A percentile compares a stretch with the other conserved stretches of the same genome.
Conservation (phyloP, 202 grass and related monocot species). For the Elaeis oleifera region DNA sequence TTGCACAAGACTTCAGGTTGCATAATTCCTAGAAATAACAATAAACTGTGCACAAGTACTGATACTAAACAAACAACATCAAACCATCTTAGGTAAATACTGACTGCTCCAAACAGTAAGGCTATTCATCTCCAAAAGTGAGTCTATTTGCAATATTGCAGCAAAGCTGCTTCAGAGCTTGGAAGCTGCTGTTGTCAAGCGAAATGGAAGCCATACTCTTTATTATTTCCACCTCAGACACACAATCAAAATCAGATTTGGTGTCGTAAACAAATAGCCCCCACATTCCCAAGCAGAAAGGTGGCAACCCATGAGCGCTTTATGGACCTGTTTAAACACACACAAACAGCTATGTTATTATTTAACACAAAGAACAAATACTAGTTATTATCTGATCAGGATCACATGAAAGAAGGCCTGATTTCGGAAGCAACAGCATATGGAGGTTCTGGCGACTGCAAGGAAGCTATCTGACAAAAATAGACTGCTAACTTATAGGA, state of each 20-base stretch:
- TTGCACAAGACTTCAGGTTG: too few species aligned
- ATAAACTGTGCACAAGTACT: too few species aligned
- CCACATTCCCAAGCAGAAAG: constrained; percentile 58
- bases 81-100: too few species aligned
- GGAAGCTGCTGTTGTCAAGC: constrained; percentile 29
- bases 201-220: constrained; percentile 33
- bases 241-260: constrained; percentile 31
- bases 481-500: too few species aligned
- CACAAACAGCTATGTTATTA: neutral
- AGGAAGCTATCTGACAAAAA: too few species aligned
- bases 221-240: constrained; percentile 41
- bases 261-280: constrained; percentile 42
- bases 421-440: too few species aligned
- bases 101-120: too few species aligned
- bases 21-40: too few species aligned
- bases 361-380: neutral
- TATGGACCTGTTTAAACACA: constrained; percentile 26
- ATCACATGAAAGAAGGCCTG: too few species aligned
- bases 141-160: constrained; percentile 21
- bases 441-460: too few species aligned
- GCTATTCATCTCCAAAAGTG: constrained; percentile 6
- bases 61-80: too few species aligned
- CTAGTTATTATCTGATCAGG: too few species aligned
- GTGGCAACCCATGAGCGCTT: constrained; percentile 16
- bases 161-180: constrained; percentile 46